phyloP scores from a whole-genome alignment of 495 filamentous ascomycete genomes.

The Chaetomium fimeti region DNA sequence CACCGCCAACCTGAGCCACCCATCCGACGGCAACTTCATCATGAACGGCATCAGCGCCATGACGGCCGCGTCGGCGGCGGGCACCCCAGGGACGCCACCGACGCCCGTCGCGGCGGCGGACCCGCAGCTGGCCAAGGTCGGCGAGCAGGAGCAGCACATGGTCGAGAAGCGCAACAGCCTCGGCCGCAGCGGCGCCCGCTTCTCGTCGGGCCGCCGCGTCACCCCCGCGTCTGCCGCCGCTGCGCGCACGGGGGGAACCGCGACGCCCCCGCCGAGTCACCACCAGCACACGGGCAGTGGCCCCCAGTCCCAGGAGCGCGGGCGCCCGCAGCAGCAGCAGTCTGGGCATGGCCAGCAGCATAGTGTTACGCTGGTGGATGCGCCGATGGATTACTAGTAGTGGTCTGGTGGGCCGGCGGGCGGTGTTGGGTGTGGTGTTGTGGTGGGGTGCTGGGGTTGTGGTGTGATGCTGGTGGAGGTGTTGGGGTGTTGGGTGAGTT shows the following conservation, averaged over 20 bases:
- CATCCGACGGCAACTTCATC: constrained; percentile 44
- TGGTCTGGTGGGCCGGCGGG: not conserved
- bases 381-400: constrained; percentile 42
- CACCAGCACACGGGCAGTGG: constrained; percentile 14
- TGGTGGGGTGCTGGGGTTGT: not conserved
- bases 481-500: not conserved
- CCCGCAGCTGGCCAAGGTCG: constrained; percentile 41
- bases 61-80: constrained; percentile 35
- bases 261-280: constrained; percentile 12
- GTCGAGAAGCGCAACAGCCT: constrained; percentile 55
- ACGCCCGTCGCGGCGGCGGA: constrained; percentile 33
- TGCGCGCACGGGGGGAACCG: constrained; percentile 15
- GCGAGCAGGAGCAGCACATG: constrained; percentile 31
- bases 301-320: constrained; percentile 11
- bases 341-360: constrained; percentile 23
- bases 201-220: constrained; percentile 45
- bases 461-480: not conserved
- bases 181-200: constrained; percentile 45
- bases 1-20: constrained; percentile 36
- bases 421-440: not conserved
- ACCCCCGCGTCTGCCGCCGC: constrained; percentile 29
- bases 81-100: constrained; percentile 25
- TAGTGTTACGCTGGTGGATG: constrained; percentile 35
- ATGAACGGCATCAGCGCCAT: constrained; percentile 36
- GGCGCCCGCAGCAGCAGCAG: not conserved